Evolutionary conservation across 345 rosid genomes (phyloP), one percentile per base, ranked within the genome.

Genomic region (Citrus sp.): DNA sequence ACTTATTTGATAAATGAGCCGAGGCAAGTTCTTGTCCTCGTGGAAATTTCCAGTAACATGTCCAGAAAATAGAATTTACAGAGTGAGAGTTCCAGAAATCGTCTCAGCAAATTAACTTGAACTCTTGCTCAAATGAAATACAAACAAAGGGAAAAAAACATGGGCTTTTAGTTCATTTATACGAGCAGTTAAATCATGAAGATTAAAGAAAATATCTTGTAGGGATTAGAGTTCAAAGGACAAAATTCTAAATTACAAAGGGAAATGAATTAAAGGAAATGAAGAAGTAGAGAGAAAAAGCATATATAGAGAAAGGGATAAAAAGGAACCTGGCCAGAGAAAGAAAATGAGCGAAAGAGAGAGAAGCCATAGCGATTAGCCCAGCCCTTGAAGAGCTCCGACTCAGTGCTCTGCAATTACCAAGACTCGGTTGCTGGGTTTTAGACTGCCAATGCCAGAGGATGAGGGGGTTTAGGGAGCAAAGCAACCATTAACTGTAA

Each of bases 301-400:
- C 28, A 49, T 46, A 46, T 13, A 12, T 22, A 9, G 9, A 70
- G 72, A 67, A 19, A 74, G 81, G 56, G 71, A 82, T 70, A 81
- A 81, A 67, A 46, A 14, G 72, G 78, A 79, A 91, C 98, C 98
- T 92, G 89, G 94, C 84, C 75, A 87, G 72, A 42, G 87, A 79
- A 66, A 90, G 81, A 78, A 87, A 88, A 40, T 88, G 90, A 77
- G 86, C 73, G 88, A 89, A 85, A 84, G 91, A 83, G 78, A 92
- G 89, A 77, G 94, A 87, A 76, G 89, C 87, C 97, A 92, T 91
- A 19, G 22, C 22, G 8, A 32, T 14, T 91, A 19, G 58, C 22
- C 2, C 7, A 30, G 38, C 24, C 68, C 40, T 18, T 32, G 21
- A 16, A 18, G 67, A 28, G 68, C 38, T 6, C 40, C 9, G 22